A percentile compares a stretch with the other conserved stretches of the same genome.
Evolutionary conservation across 345 rosid species (phyloP).

Genomic region (Turnera subulata): DNA sequence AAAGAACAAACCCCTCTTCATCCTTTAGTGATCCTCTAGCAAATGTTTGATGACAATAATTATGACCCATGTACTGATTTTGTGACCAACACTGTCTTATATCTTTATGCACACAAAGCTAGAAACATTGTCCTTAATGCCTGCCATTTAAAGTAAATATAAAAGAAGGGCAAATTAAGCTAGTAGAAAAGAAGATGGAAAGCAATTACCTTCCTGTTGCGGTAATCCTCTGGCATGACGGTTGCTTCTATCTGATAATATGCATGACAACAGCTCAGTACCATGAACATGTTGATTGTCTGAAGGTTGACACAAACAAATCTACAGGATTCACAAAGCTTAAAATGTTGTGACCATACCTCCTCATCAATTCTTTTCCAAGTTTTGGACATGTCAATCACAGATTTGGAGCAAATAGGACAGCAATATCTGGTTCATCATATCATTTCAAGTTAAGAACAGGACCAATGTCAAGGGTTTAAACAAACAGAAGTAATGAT

Average conservation of each 20-base stretch:
- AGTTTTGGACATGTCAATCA: conserved; percentile 84
- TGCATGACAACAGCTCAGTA: conserved; percentile 4
- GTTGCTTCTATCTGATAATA: conserved; percentile 72
- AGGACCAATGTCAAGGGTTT: not conserved
- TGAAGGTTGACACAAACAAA: not conserved
- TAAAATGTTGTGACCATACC: conserved; percentile 37
- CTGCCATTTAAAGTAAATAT: not conserved
- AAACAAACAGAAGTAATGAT: not conserved
- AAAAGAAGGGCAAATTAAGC: not conserved
- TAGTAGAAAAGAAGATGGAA: conserved; percentile 7
- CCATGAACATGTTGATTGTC: not conserved
- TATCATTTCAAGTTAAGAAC: conserved; percentile 8
- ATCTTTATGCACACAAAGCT: too few species aligned
- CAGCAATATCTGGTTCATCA: conserved; percentile 57
- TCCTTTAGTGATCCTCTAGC: too few species aligned
- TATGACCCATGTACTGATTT: too few species aligned
- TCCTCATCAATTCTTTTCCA: conserved; percentile 91
- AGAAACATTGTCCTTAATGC: too few species aligned
- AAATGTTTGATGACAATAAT: too few species aligned
- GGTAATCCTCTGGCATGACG: conserved; percentile 83
- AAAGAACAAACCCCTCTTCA: too few species aligned
- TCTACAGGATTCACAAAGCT: conserved; percentile 4
- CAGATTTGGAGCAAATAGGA: conserved; percentile 88
- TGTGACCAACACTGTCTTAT: too few species aligned
- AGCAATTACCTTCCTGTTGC: conserved; percentile 63